Conservation (phyloP, 768 basidiomycete genomes). For the Tulasnella sp. region DNA sequence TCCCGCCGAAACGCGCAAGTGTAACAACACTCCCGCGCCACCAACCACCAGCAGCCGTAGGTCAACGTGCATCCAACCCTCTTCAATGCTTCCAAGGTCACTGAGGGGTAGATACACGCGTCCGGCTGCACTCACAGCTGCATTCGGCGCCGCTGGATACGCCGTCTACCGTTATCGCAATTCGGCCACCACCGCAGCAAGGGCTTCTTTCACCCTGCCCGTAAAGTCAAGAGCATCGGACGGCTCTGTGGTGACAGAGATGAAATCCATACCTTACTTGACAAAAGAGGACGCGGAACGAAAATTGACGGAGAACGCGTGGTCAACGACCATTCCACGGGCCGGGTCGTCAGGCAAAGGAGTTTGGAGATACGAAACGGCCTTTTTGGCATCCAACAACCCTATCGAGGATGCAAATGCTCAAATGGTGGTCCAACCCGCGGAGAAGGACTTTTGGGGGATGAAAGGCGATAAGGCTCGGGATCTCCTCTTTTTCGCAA, state of each 20-base stretch:
- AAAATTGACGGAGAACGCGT: slow-evolving; percentile 61
- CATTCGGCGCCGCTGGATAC: background rate
- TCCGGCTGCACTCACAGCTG: slow-evolving; percentile 4
- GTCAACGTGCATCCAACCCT: background rate
- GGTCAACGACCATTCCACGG: slow-evolving; percentile 51
- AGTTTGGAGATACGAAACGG: slow-evolving; percentile 77
- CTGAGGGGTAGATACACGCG: background rate
- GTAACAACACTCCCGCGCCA: background rate
- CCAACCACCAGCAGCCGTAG: background rate
- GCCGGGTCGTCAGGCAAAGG: slow-evolving; percentile 52
- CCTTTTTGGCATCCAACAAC: slow-evolving; percentile 80
- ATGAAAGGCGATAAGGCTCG: slow-evolving; percentile 29
- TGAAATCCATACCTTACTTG: slow-evolving; percentile 54
- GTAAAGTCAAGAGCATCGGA: slow-evolving; percentile 19
- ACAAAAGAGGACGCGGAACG: slow-evolving; percentile 59
- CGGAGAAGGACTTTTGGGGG: slow-evolving; percentile 20
- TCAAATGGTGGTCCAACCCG: slow-evolving; percentile 60
- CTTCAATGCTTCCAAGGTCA: background rate
- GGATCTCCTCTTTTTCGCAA: slow-evolving; percentile 80
- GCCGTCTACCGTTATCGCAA: slow-evolving; percentile 9
- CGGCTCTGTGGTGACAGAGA: slow-evolving; percentile 17
- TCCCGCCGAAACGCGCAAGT: slow-evolving; percentile 3
- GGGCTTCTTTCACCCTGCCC: slow-evolving; percentile 26
- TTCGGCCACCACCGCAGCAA: background rate
- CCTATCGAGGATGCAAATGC: slow-evolving; percentile 91